Percentiles rank a stretch among this genome's conserved stretches.
Conservation (phyloP, 2,329 filamentous ascomycete species). For the Colletotrichum sp. region DNA sequence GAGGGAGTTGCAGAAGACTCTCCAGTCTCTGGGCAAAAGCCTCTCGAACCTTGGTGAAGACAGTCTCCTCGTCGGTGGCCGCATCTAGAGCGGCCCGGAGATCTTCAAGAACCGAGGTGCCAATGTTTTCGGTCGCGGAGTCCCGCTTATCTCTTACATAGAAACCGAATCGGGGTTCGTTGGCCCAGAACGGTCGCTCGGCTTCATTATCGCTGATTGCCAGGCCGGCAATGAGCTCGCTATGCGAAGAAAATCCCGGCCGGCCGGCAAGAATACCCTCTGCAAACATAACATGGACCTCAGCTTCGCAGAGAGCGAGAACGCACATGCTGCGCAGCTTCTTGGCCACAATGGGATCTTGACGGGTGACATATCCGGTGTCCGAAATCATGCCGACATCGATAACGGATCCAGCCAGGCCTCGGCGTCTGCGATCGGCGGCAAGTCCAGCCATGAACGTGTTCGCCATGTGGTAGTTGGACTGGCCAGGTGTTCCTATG, state of each 20-base stretch:
- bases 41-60: not conserved
- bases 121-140: not conserved
- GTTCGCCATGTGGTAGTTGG: slow-evolving; percentile 51
- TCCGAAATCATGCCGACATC: slow-evolving; percentile 42
- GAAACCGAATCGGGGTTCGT: not conserved
- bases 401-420: slow-evolving; percentile 40
- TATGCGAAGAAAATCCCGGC: slow-evolving; percentile 19
- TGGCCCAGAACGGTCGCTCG: not conserved
- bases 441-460: slow-evolving; percentile 43
- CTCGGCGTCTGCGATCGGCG: slow-evolving; percentile 35
- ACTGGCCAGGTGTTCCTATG: slow-evolving; percentile 33
- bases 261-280: slow-evolving; percentile 42
- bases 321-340: slow-evolving; percentile 11
- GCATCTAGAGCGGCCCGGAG: not conserved
- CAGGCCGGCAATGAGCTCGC: slow-evolving; percentile 29
- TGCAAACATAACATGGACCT: slow-evolving; percentile 36
- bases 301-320: not conserved
- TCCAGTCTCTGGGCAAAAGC: not conserved
- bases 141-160: not conserved
- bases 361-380: slow-evolving; percentile 41
- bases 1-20: not conserved
- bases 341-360: not conserved
- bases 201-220: not conserved
- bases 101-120: not conserved
- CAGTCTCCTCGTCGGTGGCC: not conserved